These are phyloP conservation scores for Prinsepia uniflora DNA, from an alignment of 306 rosid genomes.

Conservation along the genomic window DNA sequence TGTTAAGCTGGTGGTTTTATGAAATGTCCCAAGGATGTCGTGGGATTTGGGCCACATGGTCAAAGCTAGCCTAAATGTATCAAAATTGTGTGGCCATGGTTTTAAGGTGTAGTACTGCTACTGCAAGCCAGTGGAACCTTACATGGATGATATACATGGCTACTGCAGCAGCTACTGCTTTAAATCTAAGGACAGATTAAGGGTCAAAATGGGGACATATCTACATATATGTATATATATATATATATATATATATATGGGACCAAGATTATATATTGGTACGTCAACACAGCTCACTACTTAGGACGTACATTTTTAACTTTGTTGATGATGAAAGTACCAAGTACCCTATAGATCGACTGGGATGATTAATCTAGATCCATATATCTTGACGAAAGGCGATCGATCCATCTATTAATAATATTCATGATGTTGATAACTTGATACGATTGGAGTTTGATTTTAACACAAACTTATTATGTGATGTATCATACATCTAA, in stretches of 20 bases:
- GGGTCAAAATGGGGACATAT: no score
- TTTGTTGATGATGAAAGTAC: constrained; percentile 7
- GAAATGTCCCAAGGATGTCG: neutral
- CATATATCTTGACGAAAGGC: neutral
- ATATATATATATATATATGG: neutral
- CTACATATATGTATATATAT: no score
- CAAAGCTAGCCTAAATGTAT: neutral
- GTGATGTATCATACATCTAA: no score
- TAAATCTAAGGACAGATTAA: neutral
- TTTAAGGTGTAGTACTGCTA: constrained; percentile 2
- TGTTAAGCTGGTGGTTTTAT: neutral
- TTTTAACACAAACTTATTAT: no score
- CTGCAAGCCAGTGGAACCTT: neutral
- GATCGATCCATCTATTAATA: no score
- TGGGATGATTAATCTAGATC: neutral
- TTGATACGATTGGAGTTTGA: no score
- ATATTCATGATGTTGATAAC: no score
- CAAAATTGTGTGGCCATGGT: constrained; percentile 19
- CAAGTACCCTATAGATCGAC: neutral
- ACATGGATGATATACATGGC: neutral
- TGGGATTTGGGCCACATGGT: neutral
- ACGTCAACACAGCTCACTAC: constrained; percentile 46
- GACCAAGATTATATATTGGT: constrained; percentile 23
- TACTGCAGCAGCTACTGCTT: neutral
- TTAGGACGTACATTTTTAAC: constrained; percentile 33